Evolutionary conservation across 345 rosid genomes (phyloP).

Genomic region (Linum trigynum): DNA sequence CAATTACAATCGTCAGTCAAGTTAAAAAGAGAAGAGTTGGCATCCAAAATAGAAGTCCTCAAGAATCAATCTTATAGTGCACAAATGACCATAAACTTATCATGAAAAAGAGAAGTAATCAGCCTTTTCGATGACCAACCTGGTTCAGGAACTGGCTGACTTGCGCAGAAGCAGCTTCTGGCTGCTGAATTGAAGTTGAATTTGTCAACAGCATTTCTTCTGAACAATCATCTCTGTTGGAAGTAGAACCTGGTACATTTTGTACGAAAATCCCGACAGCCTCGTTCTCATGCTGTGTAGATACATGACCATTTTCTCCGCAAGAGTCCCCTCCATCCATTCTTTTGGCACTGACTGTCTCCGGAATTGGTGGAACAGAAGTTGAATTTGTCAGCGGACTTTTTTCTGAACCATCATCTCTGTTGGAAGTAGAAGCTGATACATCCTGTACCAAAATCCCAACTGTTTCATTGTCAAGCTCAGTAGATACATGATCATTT

Average conservation of each 20-base stretch:
- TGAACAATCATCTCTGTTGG: constrained; percentile 7
- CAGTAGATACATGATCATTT: not conserved
- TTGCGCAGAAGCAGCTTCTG: not conserved
- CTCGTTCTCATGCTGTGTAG: not conserved
- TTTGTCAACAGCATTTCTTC: constrained; percentile 9
- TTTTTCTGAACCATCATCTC: constrained; percentile 11
- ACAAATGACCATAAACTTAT: not conserved
- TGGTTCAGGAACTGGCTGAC: not conserved
- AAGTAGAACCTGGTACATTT: not conserved
- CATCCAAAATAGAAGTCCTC: not conserved
- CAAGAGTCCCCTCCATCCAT: not conserved
- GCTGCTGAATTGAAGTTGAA: constrained; percentile 8
- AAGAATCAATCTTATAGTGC: not conserved
- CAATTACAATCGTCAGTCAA: not conserved
- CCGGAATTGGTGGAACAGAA: not conserved
- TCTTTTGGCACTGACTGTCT: not conserved
- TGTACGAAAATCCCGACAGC: not conserved
- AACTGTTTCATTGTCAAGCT: not conserved
- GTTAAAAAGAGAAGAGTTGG: not conserved
- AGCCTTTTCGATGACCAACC: not conserved
- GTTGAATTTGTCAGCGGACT: constrained; percentile 5
- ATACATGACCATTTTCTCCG: too few relatives aligned
- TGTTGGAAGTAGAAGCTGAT: not conserved
- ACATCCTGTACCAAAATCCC: not conserved
- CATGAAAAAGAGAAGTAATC: not conserved